Percentiles rank a stretch among this genome's conserved stretches.
phyloP scores from a whole-genome alignment of 2,329 filamentous ascomycete species.

The Aspergillus candidus region DNA sequence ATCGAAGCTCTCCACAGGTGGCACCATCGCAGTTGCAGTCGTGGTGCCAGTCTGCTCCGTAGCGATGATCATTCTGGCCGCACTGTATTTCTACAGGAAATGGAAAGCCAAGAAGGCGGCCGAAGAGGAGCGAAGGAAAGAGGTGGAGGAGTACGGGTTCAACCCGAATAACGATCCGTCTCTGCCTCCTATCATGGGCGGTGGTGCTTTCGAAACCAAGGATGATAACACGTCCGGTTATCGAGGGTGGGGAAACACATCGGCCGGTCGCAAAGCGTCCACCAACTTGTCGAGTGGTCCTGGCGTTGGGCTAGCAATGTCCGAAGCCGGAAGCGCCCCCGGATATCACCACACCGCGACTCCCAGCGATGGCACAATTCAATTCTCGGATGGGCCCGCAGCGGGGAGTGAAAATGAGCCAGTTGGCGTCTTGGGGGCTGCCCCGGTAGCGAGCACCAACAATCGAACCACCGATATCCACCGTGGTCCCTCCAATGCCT shows the following conservation, averaged over 20 bases:
- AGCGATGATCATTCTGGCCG: slow-evolving; percentile 68
- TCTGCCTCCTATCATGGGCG: slow-evolving; percentile 53
- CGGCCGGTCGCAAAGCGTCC: slow-evolving; percentile 74
- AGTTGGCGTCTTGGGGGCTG: slow-evolving; percentile 68
- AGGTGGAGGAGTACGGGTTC: slow-evolving; percentile 95
- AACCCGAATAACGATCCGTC: slow-evolving; percentile 96
- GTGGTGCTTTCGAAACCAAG: slow-evolving; percentile 56
- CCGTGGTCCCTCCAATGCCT: slow-evolving; percentile 89
- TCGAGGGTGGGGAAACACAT: slow-evolving; percentile 84
- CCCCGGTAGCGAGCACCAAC: slow-evolving; percentile 54
- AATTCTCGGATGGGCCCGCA: slow-evolving; percentile 58
- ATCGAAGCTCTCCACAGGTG: slow-evolving; percentile 43
- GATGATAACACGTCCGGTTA: slow-evolving; percentile 67
- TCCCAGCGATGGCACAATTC: slow-evolving; percentile 55
- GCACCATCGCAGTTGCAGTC: slow-evolving; percentile 84
- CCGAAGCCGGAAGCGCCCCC: slow-evolving; percentile 59
- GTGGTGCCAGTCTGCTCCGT: slow-evolving; percentile 89
- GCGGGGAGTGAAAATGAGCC: slow-evolving; percentile 70
- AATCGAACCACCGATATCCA: slow-evolving; percentile 67
- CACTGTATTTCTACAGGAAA: slow-evolving; percentile 80
- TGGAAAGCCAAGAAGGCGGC: slow-evolving; percentile 78
- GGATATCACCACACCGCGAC: slow-evolving; percentile 52
- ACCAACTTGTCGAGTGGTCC: slow-evolving; percentile 78
- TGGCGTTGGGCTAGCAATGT: slow-evolving; percentile 56
- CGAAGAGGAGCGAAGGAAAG: slow-evolving; percentile 84